Evolutionary conservation across 441 rosid genomes (phyloP), one percentile per base, ranked within the genome.

Genomic region (Bruguiera hainesii): DNA sequence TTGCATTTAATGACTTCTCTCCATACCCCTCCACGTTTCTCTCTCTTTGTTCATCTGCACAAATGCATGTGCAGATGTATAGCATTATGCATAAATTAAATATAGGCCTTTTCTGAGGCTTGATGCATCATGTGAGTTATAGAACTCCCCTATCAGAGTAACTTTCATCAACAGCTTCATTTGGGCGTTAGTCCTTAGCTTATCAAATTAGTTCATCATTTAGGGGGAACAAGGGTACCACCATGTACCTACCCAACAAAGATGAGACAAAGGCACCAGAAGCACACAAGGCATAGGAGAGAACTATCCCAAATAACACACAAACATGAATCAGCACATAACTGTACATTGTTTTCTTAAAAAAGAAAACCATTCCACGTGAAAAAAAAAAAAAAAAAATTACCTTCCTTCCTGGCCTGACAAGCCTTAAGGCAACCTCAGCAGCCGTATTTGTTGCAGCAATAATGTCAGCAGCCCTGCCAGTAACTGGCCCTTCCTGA

Each of bases 381-480:
- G 46, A 25, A 5, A 31, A 7, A 33, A 5, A 1, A 60, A 20
- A 20, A 33, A 28, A 46, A 53, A n/a, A 46, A 66, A 70, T 61
- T 78, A 95, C 99, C 87, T 87, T 95, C 76, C 87, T 92, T 23
- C 97, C 99, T 3, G 99, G 99, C 75, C 93, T 89, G 1, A 92
- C 97, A 60, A 95, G 98, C 85, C 98, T 90, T 77, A 95, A 73
- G 67, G 98, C 99, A 82, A 92, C 99, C 84, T 95, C 98, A 73
- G 98, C 97, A 13, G 98, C 98, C 20, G 96, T 87, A 67, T 92
- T 90, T 0, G 93, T 95, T 0, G 99, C 99, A 15, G 92, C 89
- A 79, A 95, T 80, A 71, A 87, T 96, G 83, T 95, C 97, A 78
- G 97, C 97, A 67, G 87, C 80, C 74, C 87, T 85, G 37, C 95